Conservation (phyloP, 129 eudicot genomes). For the Logfia minima region DNA sequence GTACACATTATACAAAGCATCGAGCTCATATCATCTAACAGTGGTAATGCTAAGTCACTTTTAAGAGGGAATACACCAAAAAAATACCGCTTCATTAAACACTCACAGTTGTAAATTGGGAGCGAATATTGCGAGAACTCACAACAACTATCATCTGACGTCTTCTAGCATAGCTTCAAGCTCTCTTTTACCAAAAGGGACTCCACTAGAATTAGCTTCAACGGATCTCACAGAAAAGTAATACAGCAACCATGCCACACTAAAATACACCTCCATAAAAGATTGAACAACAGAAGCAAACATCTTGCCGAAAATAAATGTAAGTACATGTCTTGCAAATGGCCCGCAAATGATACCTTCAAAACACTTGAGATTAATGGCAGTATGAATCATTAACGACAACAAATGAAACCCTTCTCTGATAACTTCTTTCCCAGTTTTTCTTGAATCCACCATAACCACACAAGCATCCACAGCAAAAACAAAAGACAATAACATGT, state of each 20-base stretch:
- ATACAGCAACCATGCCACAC: slow-evolving; percentile 80
- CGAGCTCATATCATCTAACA: slow-evolving; percentile 45
- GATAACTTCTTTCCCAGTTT: slow-evolving; percentile 61
- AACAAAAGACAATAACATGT: slow-evolving; percentile 50
- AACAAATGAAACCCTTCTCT: slow-evolving; percentile 76
- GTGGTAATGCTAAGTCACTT: slow-evolving; percentile 36
- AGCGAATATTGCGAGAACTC: slow-evolving; percentile 16
- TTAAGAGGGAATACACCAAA: slow-evolving; percentile 37
- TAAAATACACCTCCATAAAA: slow-evolving; percentile 74
- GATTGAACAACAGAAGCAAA: slow-evolving; percentile 56
- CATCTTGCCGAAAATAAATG: slow-evolving; percentile 47
- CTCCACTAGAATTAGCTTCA: slow-evolving; percentile 52
- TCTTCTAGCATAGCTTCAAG: slow-evolving; percentile 61
- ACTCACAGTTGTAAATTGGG: slow-evolving; percentile 15
- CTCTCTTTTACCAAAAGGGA: slow-evolving; percentile 60
- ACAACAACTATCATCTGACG: slow-evolving; percentile 37
- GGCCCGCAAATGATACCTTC: slow-evolving; percentile 67
- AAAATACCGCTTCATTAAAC: slow-evolving; percentile 28
- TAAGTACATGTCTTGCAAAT: slow-evolving; percentile 47
- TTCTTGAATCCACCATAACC: slow-evolving; percentile 71
- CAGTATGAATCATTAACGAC: slow-evolving; percentile 50
- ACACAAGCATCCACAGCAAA: slow-evolving; percentile 86
- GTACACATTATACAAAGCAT: slow-evolving; percentile 53
- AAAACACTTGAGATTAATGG: slow-evolving; percentile 58
- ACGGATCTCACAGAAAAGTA: slow-evolving; percentile 69